Evolutionary conservation across 169 alveolate species (phyloP), one percentile per base, ranked within the genome.

Genomic region (Plasmodium coatneyi): DNA sequence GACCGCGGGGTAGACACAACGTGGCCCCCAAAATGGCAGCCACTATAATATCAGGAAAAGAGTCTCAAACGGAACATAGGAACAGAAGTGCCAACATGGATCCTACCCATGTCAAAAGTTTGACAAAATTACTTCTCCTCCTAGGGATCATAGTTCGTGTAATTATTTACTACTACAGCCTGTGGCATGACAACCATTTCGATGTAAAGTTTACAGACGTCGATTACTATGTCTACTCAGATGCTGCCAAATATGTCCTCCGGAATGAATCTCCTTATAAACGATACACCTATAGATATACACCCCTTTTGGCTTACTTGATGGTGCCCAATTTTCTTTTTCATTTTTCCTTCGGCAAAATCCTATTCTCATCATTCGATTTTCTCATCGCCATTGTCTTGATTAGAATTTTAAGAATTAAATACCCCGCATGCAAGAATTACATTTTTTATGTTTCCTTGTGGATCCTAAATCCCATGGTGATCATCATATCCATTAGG

Each of bases 231-330:
- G 99, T 99, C 28, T 99, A 96, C 95, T 96, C 99, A 30, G 99
- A 99, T 96, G 99, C 99, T 39, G 99, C 99, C 22, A 94, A 95
- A 36, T 97, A 97, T 93, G 98, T 99, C 14, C 92, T 96, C 19
- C 94, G 96, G 43, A 99, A 99, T 30, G 97, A 97, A 54, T 98
- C 99, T 12, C 99, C 99, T 10, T 99, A 98, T 95, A 96, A 96
- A 52, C 96, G 99, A 79, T 99, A 98, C 83, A 99, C 99, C 3
- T 99, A 99, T 95, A 96, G 99, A 86, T 99, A 99, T 95, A 98
- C 99, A 10, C 99, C 99, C 0, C 71, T 99, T 46, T 92, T 99
- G 93, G 97, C 98, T 3, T 96, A 92, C 71, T 56, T 97, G 14
- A 87, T 95, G 95, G 83, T 95, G 30, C 97, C 97, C 0, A 97